Evolutionary conservation across 2,329 filamentous ascomycete species (phyloP).

Genomic region (Arthrobotrys iridis): DNA sequence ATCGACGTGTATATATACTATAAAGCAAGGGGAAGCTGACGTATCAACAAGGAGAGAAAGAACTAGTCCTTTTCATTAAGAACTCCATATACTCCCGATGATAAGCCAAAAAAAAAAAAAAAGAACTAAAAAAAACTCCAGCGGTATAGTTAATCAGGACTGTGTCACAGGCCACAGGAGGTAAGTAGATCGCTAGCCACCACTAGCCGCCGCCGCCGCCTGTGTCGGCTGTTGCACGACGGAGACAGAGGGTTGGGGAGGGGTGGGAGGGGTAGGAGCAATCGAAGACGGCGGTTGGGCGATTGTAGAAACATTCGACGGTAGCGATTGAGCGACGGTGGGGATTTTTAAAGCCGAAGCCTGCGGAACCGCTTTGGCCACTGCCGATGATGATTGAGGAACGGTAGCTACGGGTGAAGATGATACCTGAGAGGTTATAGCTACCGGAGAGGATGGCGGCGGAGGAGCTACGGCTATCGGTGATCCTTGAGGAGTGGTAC

Average conservation of each 20-base stretch:
- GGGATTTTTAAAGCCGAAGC: background rate
- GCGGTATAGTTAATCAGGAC: background rate
- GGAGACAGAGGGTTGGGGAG: background rate
- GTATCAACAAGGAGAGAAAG: background rate
- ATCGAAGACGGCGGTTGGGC: background rate
- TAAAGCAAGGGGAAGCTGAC: background rate
- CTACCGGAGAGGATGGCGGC: background rate
- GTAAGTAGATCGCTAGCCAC: background rate
- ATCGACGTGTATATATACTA: background rate
- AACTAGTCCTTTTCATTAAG: background rate
- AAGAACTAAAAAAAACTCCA: conserved; percentile 2
- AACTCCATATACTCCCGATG: conserved; percentile 9
- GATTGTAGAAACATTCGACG: too few species aligned
- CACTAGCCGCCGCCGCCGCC: background rate
- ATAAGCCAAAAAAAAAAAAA: background rate
- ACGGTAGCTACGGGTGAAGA: background rate
- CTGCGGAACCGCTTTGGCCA: too few species aligned
- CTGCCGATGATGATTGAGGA: background rate
- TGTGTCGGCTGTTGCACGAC: background rate
- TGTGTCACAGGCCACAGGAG: background rate
- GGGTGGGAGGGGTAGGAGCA: background rate
- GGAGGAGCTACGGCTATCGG: background rate
- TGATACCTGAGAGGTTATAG: background rate
- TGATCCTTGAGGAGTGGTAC: background rate
- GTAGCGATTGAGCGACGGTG: background rate